Base-by-base conservation (phyloP, 768 basidiomycete genomes). In the Paxillus ammoniavirescens region DNA sequence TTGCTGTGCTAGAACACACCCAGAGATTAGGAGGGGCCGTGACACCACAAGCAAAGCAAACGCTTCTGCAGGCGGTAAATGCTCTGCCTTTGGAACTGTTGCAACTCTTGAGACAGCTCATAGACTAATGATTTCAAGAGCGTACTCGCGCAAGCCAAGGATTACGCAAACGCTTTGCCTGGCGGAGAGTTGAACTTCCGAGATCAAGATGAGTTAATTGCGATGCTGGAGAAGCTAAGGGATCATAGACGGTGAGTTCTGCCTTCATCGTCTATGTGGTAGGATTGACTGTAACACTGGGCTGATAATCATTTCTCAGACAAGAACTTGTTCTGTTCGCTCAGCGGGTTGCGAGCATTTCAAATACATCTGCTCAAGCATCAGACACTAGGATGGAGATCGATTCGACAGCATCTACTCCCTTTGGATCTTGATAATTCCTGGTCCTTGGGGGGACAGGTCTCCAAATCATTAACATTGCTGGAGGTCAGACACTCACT, bases 401-500 rank as follows among this genome's bases (percentile, higher is more conserved):
- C 37, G 87, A 90, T 63, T 90, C 87, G 13, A 84, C 82, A 53
- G 87, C 87, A 26, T 89, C 87, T 4, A 89, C 87, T 4, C 87
- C 87, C 10, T 73, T 65, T 77, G 55, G 42, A 51, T 69, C 74
- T 17, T 74, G 70, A 48, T 21, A 2, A 21, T 21, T 21, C 21
- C 2, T 21, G 21, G 3, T 2, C 21, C 21, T 21, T 1, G 21
- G 21, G 21, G 21, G 21, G 21, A 21, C 21, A 21, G 21, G 21
- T 21, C 3, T 21, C 21, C 21, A 21, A 21, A 21, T 21, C 21
- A 21, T 21, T 21, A 21, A 3, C 21, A 21, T 21, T 21, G 21
- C 21, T 21, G 21, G 21, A 21, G 21, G 21, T 21, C 21, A 21
- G 21, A 21, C 21, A 21, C 21, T 21, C 21, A 21, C 21, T 21